Percentiles rank a stretch among this genome's conserved stretches.
Evolutionary conservation across 129 eudicot genomes (phyloP).

Genomic region (Centella asiatica): DNA sequence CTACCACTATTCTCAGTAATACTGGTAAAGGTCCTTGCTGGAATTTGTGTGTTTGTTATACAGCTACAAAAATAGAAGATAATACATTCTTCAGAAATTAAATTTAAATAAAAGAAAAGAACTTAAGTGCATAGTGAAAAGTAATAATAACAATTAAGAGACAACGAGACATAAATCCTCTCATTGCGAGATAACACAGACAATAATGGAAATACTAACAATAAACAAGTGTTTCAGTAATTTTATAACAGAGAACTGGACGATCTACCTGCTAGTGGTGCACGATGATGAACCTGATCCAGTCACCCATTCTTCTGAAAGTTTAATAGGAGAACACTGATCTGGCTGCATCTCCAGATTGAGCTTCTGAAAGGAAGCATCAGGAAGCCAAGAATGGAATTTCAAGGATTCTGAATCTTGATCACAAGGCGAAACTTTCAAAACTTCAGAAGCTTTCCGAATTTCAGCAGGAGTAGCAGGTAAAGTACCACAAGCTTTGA

Average conservation of each 20-base stretch:
- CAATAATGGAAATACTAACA: background rate
- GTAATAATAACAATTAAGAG: too few species aligned
- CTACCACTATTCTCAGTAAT: slow-evolving; percentile 22
- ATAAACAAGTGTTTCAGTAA: background rate
- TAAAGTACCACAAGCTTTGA: slow-evolving; percentile 81
- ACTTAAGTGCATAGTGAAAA: background rate
- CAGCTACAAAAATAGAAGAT: slow-evolving; percentile 28
- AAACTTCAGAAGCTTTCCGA: slow-evolving; percentile 35
- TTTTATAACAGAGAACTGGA: background rate
- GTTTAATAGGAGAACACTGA: slow-evolving; percentile 33
- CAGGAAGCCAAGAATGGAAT: slow-evolving; percentile 51
- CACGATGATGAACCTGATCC: slow-evolving; percentile 29
- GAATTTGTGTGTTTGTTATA: slow-evolving; percentile 33
- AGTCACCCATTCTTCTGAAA: slow-evolving; percentile 25
- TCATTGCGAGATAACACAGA: background rate
- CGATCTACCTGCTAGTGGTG: slow-evolving; percentile 51
- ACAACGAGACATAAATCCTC: background rate
- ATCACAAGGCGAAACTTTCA: slow-evolving; percentile 12
- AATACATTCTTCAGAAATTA: background rate
- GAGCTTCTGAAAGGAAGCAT: slow-evolving; percentile 40
- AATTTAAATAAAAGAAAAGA: background rate
- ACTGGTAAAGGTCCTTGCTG: slow-evolving; percentile 21
- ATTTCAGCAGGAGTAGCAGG: slow-evolving; percentile 76
- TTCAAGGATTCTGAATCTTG: slow-evolving; percentile 23
- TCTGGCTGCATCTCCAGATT: slow-evolving; percentile 34